These are phyloP conservation scores for Aspergillaceae sp. DNA, from an alignment of 2,329 filamentous ascomycete species.

Conservation along the genomic window DNA sequence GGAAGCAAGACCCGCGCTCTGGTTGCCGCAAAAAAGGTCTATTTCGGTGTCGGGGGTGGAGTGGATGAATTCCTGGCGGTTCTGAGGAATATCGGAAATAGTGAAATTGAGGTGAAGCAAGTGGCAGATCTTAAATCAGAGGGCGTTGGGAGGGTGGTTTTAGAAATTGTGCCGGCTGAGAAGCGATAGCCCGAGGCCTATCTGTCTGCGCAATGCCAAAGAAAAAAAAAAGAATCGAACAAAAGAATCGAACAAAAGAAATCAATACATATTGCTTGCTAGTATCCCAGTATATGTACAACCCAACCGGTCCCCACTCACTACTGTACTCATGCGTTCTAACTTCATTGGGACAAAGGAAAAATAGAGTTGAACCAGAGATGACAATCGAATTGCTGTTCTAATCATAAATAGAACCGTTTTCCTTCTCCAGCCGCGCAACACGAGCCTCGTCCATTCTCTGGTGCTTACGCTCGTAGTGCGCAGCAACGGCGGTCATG, in stretches of 20 bases:
- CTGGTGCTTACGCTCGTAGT: conserved; percentile 52
- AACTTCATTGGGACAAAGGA: conserved; percentile 10
- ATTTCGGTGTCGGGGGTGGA: conserved; percentile 59
- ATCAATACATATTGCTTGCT: conserved; percentile 10
- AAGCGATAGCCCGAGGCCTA: too few relatives aligned
- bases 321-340: conserved; percentile 12
- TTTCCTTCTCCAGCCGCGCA: conserved; percentile 36
- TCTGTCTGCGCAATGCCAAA: neutral
- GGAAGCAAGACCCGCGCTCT: conserved; percentile 38
- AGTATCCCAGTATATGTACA: conserved; percentile 29
- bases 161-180: conserved; percentile 24
- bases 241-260: conserved; percentile 14
- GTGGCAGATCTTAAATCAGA: conserved; percentile 32
- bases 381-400: conserved; percentile 7
- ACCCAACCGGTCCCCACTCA: conserved; percentile 4
- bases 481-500: conserved; percentile 51
- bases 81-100: conserved; percentile 17
- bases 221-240: conserved; percentile 3
- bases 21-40: conserved; percentile 56
- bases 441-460: conserved; percentile 51
- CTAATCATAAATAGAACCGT: conserved; percentile 39
- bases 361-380: conserved; percentile 6
- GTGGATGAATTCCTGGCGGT: conserved; percentile 49
- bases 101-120: conserved; percentile 22
- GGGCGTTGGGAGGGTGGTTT: conserved; percentile 37